Evolutionary conservation across 495 filamentous ascomycete genomes (phyloP), one percentile per base, ranked within the genome.

Genomic region (Glarea lozoyensis): DNA sequence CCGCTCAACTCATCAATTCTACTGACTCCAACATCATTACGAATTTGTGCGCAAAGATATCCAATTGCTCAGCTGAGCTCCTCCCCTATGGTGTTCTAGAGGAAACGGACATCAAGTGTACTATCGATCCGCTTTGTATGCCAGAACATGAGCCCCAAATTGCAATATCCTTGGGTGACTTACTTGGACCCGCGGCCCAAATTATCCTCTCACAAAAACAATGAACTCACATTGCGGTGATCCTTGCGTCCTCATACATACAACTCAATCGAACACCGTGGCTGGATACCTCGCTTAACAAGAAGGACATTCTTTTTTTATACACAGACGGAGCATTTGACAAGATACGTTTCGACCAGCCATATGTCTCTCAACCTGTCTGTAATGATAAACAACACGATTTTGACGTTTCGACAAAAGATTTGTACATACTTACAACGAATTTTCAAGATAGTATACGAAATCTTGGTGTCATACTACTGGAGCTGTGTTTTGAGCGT

Each of bases 401-500:
- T n/a, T n/a, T n/a, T n/a, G n/a, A n/a, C n/a, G n/a, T n/a, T n/a
- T n/a, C n/a, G n/a, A n/a, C n/a, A n/a, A n/a, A n/a, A n/a, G n/a
- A n/a, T n/a, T n/a, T n/a, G n/a, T n/a, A n/a, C n/a, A n/a, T n/a
- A n/a, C n/a, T n/a, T n/a, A n/a, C n/a, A n/a, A n/a, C n/a, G n/a
- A n/a, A 4, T 11, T 44, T 37, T 19, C 41, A 25, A n/a, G 32
- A 40, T n/a, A 43, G 46, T 25, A 46, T 60, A 3, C 39, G 46
- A n/a, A 54, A 43, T 27, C 57, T 62, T 6, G 60, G 58, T 25
- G 60, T 59, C 16, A 48, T 56, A 22, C 46, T 62, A 6, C 55
- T 62, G 2, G 59, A 62, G 39, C 53, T 62, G 6, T 62, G 57
- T 27, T 62, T 62, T 32, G 59, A 55, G 16, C 40, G 13, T 1